A percentile compares a stretch with the other conserved stretches of the same genome.
phyloP scores from a whole-genome alignment of 345 rosid genomes.

The Bruguiera parviflora region DNA sequence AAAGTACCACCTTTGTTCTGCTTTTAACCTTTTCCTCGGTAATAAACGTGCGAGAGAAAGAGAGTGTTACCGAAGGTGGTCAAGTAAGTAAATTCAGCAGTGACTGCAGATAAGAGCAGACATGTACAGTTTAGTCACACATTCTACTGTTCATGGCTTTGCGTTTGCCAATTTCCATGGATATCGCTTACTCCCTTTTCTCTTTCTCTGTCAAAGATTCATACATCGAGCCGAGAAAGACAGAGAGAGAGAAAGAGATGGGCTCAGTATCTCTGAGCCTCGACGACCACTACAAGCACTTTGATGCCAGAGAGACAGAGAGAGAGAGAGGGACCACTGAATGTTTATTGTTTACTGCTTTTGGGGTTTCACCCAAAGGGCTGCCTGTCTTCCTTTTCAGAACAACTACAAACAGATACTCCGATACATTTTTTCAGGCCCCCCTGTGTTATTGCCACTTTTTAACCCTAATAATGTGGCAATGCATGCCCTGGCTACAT shows the following conservation, averaged over 20 bases:
- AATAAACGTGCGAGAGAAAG: neutral
- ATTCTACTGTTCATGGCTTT: slow-evolving; percentile 35
- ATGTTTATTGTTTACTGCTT: slow-evolving; percentile 36
- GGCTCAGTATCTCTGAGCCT: slow-evolving; percentile 30
- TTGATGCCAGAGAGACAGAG: slow-evolving; percentile 31
- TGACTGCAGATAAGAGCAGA: slow-evolving; percentile 31
- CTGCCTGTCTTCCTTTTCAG: slow-evolving; percentile 29
- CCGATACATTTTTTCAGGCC: slow-evolving; percentile 11
- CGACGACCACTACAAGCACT: slow-evolving; percentile 44
- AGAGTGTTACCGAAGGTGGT: slow-evolving; percentile 9
- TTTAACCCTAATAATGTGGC: slow-evolving; percentile 13
- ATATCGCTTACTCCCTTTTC: slow-evolving; percentile 8
- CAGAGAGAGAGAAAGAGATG: slow-evolving; percentile 3
- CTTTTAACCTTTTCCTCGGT: neutral
- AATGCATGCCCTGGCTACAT: no score
- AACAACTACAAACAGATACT: slow-evolving; percentile 18
- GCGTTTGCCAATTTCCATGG: slow-evolving; percentile 16
- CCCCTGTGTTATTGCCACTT: slow-evolving; percentile 1
- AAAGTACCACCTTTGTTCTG: neutral
- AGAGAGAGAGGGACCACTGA: slow-evolving; percentile 31
- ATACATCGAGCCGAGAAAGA: slow-evolving; percentile 1
- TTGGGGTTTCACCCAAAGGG: slow-evolving; percentile 48
- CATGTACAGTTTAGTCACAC: slow-evolving; percentile 39
- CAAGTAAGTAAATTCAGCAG: slow-evolving; percentile 34
- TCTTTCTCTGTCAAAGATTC: slow-evolving; percentile 1